These are phyloP conservation scores for Candida ortonii DNA, from an alignment of 805 yeast species.

Conservation along the genomic window DNA sequence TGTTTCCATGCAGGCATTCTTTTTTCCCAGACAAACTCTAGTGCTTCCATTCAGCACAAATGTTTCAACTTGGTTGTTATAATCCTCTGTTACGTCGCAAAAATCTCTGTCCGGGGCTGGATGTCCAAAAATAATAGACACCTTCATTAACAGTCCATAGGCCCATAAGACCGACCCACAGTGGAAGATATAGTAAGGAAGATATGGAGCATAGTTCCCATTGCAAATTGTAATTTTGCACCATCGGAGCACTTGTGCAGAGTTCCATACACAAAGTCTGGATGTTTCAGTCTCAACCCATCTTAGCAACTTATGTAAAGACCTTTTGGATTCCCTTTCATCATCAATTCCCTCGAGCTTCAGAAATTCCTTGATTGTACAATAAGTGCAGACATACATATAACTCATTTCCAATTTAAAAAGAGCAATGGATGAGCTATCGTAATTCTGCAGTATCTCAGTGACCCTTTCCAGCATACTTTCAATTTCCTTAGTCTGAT, in stretches of 20 bases:
- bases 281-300: slow-evolving; percentile 10
- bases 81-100: slow-evolving; percentile 5
- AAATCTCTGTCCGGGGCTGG: slow-evolving; percentile 1
- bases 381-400: slow-evolving; percentile 10
- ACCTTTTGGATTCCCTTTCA: slow-evolving; percentile 8
- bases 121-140: slow-evolving; percentile 4
- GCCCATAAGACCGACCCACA: slow-evolving; percentile 10
- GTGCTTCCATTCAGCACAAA: slow-evolving; percentile 2
- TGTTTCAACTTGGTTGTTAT: slow-evolving; percentile 3
- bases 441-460: slow-evolving; percentile 1
- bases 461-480: slow-evolving; percentile 7
- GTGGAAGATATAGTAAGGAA: slow-evolving; percentile 10
- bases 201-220: slow-evolving; percentile 5
- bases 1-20: background rate
- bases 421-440: background rate
- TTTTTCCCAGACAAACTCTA: slow-evolving; percentile 2
- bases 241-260: slow-evolving; percentile 6
- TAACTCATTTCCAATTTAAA: slow-evolving; percentile 9
- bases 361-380: slow-evolving; percentile 8
- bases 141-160: slow-evolving; percentile 9
- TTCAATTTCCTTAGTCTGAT: slow-evolving; percentile 6
- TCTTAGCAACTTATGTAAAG: slow-evolving; percentile 5
- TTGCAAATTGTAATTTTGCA: slow-evolving; percentile 2
- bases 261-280: slow-evolving; percentile 6
- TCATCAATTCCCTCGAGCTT: slow-evolving; percentile 12